Conservation (phyloP, 768 basidiomycete species). For the Leucosporidium yakuticum region DNA sequence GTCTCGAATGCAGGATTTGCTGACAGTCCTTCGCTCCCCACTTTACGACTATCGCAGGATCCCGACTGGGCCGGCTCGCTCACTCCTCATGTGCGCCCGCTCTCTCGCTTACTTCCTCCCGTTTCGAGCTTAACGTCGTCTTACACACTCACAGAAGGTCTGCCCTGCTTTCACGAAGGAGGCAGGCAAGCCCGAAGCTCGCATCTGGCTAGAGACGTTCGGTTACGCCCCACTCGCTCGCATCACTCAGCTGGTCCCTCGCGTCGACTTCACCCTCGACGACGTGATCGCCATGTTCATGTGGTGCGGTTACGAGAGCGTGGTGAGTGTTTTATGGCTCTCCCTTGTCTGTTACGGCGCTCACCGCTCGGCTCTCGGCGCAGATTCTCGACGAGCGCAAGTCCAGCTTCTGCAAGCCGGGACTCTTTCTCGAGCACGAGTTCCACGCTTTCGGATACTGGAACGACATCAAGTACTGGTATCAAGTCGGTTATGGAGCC, state of each 20-base stretch:
- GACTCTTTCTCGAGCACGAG: slow-evolving; percentile 21
- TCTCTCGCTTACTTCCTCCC: neutral
- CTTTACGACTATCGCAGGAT: slow-evolving; percentile 8
- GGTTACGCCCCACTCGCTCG: slow-evolving; percentile 35
- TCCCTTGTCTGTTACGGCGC: no score
- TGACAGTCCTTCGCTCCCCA: neutral
- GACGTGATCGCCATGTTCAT: slow-evolving; percentile 26
- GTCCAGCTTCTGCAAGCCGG: slow-evolving; percentile 26
- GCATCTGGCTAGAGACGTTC: slow-evolving; percentile 42
- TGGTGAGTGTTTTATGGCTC: slow-evolving; percentile 13
- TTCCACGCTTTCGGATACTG: slow-evolving; percentile 22
- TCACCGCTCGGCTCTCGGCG: no score
- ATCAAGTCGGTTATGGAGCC: neutral
- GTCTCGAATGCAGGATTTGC: no score
- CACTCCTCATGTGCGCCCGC: slow-evolving; percentile 43
- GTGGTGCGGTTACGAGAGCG: slow-evolving; percentile 28
- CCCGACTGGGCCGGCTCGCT: slow-evolving; percentile 44
- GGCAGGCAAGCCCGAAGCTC: slow-evolving; percentile 40
- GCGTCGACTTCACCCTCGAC: slow-evolving; percentile 12
- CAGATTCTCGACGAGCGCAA: slow-evolving; percentile 12
- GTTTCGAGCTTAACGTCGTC: no score
- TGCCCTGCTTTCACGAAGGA: slow-evolving; percentile 46
- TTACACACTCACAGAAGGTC: slow-evolving; percentile 39
- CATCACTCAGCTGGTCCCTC: slow-evolving; percentile 5
- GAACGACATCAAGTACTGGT: slow-evolving; percentile 17